Evolutionary conservation across 768 basidiomycete species (phyloP).

Genomic region (Rubroboletus satanas): DNA sequence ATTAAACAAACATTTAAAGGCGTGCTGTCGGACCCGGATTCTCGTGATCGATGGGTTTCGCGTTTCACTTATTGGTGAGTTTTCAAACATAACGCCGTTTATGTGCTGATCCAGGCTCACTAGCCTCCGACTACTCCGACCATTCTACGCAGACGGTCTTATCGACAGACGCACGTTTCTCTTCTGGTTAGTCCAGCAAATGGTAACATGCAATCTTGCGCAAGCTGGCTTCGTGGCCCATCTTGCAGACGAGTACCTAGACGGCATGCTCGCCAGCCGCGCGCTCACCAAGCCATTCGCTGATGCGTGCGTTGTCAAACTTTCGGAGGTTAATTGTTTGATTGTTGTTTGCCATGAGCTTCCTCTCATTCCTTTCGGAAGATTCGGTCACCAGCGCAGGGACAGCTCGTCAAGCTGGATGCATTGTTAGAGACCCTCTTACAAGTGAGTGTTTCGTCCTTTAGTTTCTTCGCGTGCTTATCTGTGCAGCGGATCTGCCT

Average conservation of each 20-base stretch:
- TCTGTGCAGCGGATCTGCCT: constrained; percentile 57
- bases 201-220: constrained; percentile 73
- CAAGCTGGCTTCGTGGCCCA: constrained; percentile 74
- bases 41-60: constrained; percentile 71
- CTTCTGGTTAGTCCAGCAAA: constrained; percentile 74
- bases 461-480: not conserved
- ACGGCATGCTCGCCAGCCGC: constrained; percentile 63
- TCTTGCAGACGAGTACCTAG: constrained; percentile 76
- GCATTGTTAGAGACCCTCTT: constrained; percentile 52
- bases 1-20: constrained; percentile 85
- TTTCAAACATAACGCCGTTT: not conserved
- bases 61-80: constrained; percentile 74
- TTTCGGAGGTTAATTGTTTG: constrained; percentile 52
- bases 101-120: constrained; percentile 1
- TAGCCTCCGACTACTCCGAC: constrained; percentile 67
- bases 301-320: constrained; percentile 64
- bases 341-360: not conserved
- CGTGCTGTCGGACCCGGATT: constrained; percentile 66
- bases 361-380: constrained; percentile 25
- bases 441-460: constrained; percentile 44
- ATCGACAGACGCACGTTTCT: constrained; percentile 78
- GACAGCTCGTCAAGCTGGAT: constrained; percentile 53
- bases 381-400: constrained; percentile 56
- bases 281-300: constrained; percentile 65
- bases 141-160: constrained; percentile 76